Percentiles rank a stretch among this genome's conserved stretches.
phyloP scores from a whole-genome alignment of 768 basidiomycete species.

The Gyrodon lividus region DNA sequence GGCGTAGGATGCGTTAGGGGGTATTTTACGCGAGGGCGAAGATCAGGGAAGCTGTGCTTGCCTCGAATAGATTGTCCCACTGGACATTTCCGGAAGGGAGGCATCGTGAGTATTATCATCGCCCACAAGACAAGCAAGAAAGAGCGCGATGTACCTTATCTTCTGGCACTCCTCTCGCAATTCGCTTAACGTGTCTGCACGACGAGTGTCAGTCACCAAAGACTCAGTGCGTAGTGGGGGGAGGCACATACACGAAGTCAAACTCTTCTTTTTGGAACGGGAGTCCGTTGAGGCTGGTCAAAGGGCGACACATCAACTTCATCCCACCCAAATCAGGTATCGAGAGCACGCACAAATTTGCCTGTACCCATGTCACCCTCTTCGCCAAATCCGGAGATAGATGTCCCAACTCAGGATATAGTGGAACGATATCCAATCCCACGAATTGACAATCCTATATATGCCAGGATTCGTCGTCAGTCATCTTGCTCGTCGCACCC shows the following conservation, averaged over 20 bases:
- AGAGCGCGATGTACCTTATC: constrained; percentile 49
- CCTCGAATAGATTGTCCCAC: constrained; percentile 70
- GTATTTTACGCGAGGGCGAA: neutral
- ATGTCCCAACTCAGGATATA: constrained; percentile 66
- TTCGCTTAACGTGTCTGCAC: constrained; percentile 62
- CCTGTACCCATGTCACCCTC: constrained; percentile 69
- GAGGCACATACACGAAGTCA: constrained; percentile 64
- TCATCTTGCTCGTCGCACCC: no score
- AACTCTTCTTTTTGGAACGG: constrained; percentile 74
- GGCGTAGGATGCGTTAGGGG: neutral
- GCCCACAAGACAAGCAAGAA: neutral
- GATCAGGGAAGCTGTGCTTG: constrained; percentile 6
- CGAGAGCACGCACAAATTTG: constrained; percentile 57
- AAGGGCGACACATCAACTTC: neutral
- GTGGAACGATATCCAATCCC: constrained; percentile 68
- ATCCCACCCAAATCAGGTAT: no score
- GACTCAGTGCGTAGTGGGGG: neutral
- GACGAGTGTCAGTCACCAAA: constrained; percentile 4
- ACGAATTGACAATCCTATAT: constrained; percentile 58
- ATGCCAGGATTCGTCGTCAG: no score
- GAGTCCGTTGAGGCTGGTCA: constrained; percentile 57
- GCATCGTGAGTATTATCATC: no score
- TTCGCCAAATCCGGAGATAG: constrained; percentile 58
- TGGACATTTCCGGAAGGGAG: constrained; percentile 16
- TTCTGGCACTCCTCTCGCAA: constrained; percentile 74